Evolutionary conservation across 495 filamentous ascomycete genomes (phyloP).

Genomic region (Peziza echinospora): DNA sequence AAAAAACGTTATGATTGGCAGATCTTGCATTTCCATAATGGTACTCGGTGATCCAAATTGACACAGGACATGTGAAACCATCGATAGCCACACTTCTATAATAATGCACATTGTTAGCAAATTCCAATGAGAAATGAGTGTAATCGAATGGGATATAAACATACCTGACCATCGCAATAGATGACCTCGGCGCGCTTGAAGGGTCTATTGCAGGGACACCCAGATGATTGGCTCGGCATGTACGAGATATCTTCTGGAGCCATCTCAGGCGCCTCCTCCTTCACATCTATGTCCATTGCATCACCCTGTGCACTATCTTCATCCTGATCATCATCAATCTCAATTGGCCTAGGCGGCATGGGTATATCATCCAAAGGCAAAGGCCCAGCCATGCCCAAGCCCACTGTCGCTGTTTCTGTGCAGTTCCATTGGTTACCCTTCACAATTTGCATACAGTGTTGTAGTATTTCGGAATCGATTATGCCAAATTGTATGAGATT

Average conservation of each 20-base stretch:
- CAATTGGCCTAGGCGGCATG: background rate
- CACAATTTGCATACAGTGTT: slow-evolving; percentile 13
- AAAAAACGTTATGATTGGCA: no score
- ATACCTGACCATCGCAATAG: slow-evolving; percentile 10
- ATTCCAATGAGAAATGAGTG: background rate
- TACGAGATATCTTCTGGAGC: background rate
- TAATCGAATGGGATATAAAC: background rate
- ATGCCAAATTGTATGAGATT: slow-evolving; percentile 15
- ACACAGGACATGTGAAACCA: slow-evolving; percentile 16
- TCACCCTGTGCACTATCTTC: slow-evolving; percentile 1
- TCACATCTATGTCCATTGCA: slow-evolving; percentile 9
- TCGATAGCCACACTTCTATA: slow-evolving; percentile 10
- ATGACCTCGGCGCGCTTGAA: slow-evolving; percentile 14
- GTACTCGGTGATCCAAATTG: background rate
- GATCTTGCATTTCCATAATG: slow-evolving; percentile 7
- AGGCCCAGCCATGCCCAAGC: slow-evolving; percentile 12
- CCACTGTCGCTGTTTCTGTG: slow-evolving; percentile 5
- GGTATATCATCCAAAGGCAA: slow-evolving; percentile 5
- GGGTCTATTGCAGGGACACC: slow-evolving; percentile 11
- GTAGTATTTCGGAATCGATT: slow-evolving; percentile 14
- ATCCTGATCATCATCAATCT: background rate
- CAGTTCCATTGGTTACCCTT: slow-evolving; percentile 17
- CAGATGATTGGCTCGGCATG: slow-evolving; percentile 3
- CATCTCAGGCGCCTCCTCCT: background rate
- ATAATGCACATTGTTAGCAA: slow-evolving; percentile 3